Conservation (phyloP, 495 filamentous ascomycete genomes). For the Aspergillus bridgeri region DNA sequence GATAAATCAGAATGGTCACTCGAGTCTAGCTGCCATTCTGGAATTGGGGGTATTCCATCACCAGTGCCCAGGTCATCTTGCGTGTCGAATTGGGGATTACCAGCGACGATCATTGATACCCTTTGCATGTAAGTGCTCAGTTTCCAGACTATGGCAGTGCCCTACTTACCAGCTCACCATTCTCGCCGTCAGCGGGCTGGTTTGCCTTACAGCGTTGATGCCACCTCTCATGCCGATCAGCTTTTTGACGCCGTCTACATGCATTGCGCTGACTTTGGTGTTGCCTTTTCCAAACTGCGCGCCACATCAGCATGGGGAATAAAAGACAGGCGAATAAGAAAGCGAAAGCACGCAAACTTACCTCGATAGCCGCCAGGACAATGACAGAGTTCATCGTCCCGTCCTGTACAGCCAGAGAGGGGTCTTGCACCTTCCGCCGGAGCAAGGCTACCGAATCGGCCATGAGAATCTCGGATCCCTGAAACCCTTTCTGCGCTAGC, state of each 20-base stretch:
- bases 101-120: slow-evolving; percentile 51
- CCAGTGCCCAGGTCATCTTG: slow-evolving; percentile 47
- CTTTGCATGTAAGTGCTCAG: slow-evolving; percentile 24
- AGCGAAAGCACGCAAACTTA: slow-evolving; percentile 18
- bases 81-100: slow-evolving; percentile 44
- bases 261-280: slow-evolving; percentile 37
- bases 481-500: slow-evolving; percentile 44
- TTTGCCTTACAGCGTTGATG: slow-evolving; percentile 41
- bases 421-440: slow-evolving; percentile 39
- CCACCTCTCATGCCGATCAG: slow-evolving; percentile 48
- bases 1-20: slow-evolving; percentile 6
- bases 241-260: slow-evolving; percentile 48
- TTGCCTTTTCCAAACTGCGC: slow-evolving; percentile 50
- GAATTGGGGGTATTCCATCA: slow-evolving; percentile 41
- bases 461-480: slow-evolving; percentile 48
- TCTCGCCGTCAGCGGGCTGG: slow-evolving; percentile 48
- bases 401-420: slow-evolving; percentile 46
- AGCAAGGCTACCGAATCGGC: slow-evolving; percentile 47
- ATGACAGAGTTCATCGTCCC: slow-evolving; percentile 54
- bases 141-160: too few relatives aligned
- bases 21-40: slow-evolving; percentile 39
- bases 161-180: slow-evolving; percentile 49
- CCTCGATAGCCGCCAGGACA: slow-evolving; percentile 50
- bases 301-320: not conserved
- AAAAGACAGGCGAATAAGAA: not conserved